A percentile compares a stretch with the other conserved stretches of the same genome.
These are phyloP conservation scores for Penicillium vulpinum DNA, from an alignment of 2,329 filamentous ascomycete genomes.

Conservation along the genomic window DNA sequence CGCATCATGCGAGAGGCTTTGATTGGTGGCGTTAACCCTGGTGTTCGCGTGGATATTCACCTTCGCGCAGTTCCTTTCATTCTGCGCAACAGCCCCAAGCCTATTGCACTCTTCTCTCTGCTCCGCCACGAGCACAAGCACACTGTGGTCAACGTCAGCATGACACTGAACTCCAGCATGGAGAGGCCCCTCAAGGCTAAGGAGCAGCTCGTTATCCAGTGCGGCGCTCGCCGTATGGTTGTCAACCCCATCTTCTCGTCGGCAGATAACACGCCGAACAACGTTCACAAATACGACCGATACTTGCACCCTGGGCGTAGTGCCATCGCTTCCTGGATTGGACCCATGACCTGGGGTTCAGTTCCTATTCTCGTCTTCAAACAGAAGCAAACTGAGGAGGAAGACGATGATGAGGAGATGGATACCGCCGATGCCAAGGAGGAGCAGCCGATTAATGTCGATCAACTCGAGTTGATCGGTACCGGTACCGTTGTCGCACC, in stretches of 20 bases:
- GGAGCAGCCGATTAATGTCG: slow-evolving; percentile 40
- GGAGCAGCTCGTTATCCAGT: slow-evolving; percentile 87
- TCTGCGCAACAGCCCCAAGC: slow-evolving; percentile 55
- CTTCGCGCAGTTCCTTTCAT: slow-evolving; percentile 61
- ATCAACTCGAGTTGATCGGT: slow-evolving; percentile 69
- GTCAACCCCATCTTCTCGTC: slow-evolving; percentile 90
- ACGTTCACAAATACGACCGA: slow-evolving; percentile 95
- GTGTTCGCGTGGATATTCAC: slow-evolving; percentile 79
- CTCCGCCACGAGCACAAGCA: slow-evolving; percentile 94
- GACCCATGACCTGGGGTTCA: slow-evolving; percentile 87
- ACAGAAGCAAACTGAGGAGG: slow-evolving; percentile 38
- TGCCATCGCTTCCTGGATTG: slow-evolving; percentile 85
- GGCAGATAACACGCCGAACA: slow-evolving; percentile 86
- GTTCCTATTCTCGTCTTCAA: slow-evolving; percentile 90
- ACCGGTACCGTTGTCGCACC: slow-evolving; percentile 86
- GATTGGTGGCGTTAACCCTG: slow-evolving; percentile 80
- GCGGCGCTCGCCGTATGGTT: slow-evolving; percentile 79
- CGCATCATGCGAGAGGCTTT: slow-evolving; percentile 77
- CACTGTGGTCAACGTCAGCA: slow-evolving; percentile 83
- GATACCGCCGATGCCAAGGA: slow-evolving; percentile 46
- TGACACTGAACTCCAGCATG: slow-evolving; percentile 78
- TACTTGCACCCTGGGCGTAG: slow-evolving; percentile 89
- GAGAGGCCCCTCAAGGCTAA: slow-evolving; percentile 81
- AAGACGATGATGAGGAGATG: slow-evolving; percentile 41
- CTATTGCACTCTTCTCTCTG: slow-evolving; percentile 78